Percentiles rank a stretch among this genome's conserved stretches.
Evolutionary conservation across 441 rosid species (phyloP).

Genomic region (Metrosideros polymorpha): DNA sequence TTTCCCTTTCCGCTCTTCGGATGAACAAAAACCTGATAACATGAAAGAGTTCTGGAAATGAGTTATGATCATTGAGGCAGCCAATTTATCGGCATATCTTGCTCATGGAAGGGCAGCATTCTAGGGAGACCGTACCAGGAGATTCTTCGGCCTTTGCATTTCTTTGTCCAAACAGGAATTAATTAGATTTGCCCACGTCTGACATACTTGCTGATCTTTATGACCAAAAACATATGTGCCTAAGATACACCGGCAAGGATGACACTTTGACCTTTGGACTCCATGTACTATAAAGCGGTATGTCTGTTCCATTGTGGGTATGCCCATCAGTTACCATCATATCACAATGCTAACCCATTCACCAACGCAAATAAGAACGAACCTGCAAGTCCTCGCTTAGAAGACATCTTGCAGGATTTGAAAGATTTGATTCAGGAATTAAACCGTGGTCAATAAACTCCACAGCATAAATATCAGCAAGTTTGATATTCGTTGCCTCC

Average conservation of each 20-base stretch:
- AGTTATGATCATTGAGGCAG: background rate
- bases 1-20: slow-evolving; percentile 80
- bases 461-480: slow-evolving; percentile 64
- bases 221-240: slow-evolving; percentile 51
- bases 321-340: background rate
- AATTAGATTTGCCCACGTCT: slow-evolving; percentile 56
- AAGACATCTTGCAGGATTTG: slow-evolving; percentile 29
- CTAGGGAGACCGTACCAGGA: slow-evolving; percentile 44
- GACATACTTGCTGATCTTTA: slow-evolving; percentile 52
- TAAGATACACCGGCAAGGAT: slow-evolving; percentile 61
- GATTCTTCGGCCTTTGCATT: slow-evolving; percentile 66
- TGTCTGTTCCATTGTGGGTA: slow-evolving; percentile 38
- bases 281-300: slow-evolving; percentile 50
- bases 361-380: slow-evolving; percentile 4
- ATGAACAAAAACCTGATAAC: slow-evolving; percentile 63
- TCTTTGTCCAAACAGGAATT: slow-evolving; percentile 36
- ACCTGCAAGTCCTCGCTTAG: slow-evolving; percentile 39
- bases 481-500: slow-evolving; percentile 24
- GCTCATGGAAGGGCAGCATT: background rate
- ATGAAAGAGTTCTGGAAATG: slow-evolving; percentile 14
- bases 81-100: background rate
- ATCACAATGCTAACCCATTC: background rate
- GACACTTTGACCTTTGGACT: slow-evolving; percentile 36
- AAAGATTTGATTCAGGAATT: slow-evolving; percentile 21
- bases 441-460: slow-evolving; percentile 35